A percentile compares a stretch with the other conserved stretches of the same genome.
phyloP scores from a whole-genome alignment of 2,329 filamentous ascomycete genomes.

The Monilinia fructicola region DNA sequence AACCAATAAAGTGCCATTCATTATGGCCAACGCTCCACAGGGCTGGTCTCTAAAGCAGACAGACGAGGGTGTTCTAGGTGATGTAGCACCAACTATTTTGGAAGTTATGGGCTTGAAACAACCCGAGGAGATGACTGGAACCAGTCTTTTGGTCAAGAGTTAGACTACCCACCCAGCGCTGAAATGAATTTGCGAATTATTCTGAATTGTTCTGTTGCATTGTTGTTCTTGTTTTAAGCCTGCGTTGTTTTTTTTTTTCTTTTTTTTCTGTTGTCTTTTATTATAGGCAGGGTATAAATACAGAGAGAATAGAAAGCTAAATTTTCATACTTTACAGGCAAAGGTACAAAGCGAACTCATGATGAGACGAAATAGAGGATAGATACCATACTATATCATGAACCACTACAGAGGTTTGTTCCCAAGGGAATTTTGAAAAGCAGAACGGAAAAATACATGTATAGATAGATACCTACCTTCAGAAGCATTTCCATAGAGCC shows the following conservation, averaged over 20 bases:
- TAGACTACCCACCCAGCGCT: constrained; percentile 34
- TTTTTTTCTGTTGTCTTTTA: too few species aligned
- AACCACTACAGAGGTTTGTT: background rate
- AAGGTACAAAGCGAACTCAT: constrained; percentile 39
- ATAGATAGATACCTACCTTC: constrained; percentile 12
- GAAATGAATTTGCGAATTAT: constrained; percentile 11
- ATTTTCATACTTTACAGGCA: constrained; percentile 19
- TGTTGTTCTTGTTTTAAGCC: constrained; percentile 4
- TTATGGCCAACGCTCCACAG: constrained; percentile 95
- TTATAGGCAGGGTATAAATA: constrained; percentile 12
- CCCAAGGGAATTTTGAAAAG: background rate
- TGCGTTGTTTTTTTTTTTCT: constrained; percentile 12
- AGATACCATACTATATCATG: background rate
- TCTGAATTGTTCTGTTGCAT: constrained; percentile 18
- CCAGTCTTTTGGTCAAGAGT: constrained; percentile 76
- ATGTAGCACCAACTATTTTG: constrained; percentile 93
- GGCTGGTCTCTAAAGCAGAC: constrained; percentile 77
- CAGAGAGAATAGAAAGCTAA: constrained; percentile 29
- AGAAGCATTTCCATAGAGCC: background rate
- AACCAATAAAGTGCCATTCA: constrained; percentile 94
- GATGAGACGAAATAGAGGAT: constrained; percentile 30
- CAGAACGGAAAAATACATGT: constrained; percentile 1
- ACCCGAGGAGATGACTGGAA: constrained; percentile 89
- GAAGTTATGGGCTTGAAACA: constrained; percentile 87
- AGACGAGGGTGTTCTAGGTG: constrained; percentile 80